These are phyloP conservation scores for Epithemia pelagica DNA, from an alignment of 108 stramenopile species.

Conservation along the genomic window DNA sequence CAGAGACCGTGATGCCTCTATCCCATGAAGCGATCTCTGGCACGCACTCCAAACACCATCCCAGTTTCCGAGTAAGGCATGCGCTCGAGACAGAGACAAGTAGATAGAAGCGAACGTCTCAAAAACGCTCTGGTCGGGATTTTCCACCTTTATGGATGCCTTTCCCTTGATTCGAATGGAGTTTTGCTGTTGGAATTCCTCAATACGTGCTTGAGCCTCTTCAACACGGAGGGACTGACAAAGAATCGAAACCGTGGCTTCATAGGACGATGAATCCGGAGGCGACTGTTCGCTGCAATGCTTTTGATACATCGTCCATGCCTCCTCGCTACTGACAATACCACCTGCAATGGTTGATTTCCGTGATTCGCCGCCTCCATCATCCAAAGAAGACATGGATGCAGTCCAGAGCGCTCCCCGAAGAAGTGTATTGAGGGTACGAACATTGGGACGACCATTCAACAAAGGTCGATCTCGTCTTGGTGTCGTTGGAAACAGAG, in stretches of 20 bases:
- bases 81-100: slow-evolving; percentile 48
- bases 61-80: slow-evolving; percentile 45
- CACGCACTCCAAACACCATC: slow-evolving; percentile 24
- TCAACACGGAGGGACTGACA: slow-evolving; percentile 59
- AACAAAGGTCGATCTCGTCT: not conserved
- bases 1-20: slow-evolving; percentile 1
- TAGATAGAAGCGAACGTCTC: slow-evolving; percentile 57
- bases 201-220: slow-evolving; percentile 40
- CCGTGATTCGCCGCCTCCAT: too few species aligned
- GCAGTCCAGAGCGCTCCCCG: slow-evolving; percentile 85
- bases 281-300: not conserved
- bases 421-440: slow-evolving; percentile 76
- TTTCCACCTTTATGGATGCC: not conserved
- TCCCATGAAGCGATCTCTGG: slow-evolving; percentile 12
- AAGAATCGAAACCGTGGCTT: slow-evolving; percentile 64
- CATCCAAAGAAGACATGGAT: slow-evolving; percentile 18
- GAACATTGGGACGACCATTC: slow-evolving; percentile 47
- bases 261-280: slow-evolving; percentile 77
- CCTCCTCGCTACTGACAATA: slow-evolving; percentile 57
- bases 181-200: slow-evolving; percentile 43
- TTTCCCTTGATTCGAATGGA: slow-evolving; percentile 17
- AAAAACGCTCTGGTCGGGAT: slow-evolving; percentile 31
- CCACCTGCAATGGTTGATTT: slow-evolving; percentile 65
- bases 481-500: slow-evolving; percentile 1
- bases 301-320: slow-evolving; percentile 38